Conservation (phyloP, 345 rosid species). For the Aquilaria malaccensis region DNA sequence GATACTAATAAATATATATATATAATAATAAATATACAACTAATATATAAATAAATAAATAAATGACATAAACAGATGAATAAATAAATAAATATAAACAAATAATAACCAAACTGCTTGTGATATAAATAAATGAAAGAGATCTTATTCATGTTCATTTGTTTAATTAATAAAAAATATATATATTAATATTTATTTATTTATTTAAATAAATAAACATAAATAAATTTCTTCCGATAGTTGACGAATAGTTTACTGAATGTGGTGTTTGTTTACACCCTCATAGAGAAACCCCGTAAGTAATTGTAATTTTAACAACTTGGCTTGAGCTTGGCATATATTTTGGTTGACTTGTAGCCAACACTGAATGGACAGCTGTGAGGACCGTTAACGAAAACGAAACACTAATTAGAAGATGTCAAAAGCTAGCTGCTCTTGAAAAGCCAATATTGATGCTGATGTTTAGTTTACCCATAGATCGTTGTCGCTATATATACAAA, state of each 20-base stretch:
- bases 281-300: not conserved
- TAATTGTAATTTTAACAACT: not conserved
- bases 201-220: too few relatives aligned
- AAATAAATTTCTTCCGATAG: not conserved
- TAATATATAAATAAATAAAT: too few relatives aligned
- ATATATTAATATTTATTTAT: too few relatives aligned
- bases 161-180: too few relatives aligned
- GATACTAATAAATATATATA: too few relatives aligned
- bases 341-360: not conserved
- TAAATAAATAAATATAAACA: too few relatives aligned
- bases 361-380: not conserved
- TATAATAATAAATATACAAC: too few relatives aligned
- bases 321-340: not conserved
- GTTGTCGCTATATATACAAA: slow-evolving; percentile 15
- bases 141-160: too few relatives aligned
- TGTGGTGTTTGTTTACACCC: too few relatives aligned
- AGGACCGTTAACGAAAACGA: not conserved
- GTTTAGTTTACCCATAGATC: not conserved
- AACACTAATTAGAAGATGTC: slow-evolving; percentile 13
- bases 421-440: slow-evolving; percentile 22
- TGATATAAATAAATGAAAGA: too few relatives aligned
- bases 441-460: slow-evolving; percentile 15
- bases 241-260: not conserved
- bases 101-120: too few relatives aligned
- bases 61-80: too few relatives aligned